phyloP scores from a whole-genome alignment of 2,329 filamentous ascomycete species.

The Beauveria asiatica region DNA sequence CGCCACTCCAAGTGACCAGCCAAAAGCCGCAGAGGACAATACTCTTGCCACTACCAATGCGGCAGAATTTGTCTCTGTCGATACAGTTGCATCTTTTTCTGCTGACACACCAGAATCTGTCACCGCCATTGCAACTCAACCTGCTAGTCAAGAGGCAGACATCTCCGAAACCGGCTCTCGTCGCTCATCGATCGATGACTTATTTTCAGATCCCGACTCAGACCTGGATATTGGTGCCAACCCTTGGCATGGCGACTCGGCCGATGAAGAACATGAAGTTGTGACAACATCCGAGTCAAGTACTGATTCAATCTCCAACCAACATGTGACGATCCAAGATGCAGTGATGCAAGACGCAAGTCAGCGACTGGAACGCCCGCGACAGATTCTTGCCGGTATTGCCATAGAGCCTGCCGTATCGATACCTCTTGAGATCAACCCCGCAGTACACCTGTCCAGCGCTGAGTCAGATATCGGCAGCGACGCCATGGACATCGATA shows the following conservation, averaged over 20 bases:
- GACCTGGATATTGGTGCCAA: neutral
- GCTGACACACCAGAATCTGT: neutral
- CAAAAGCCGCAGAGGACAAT: neutral
- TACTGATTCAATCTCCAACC: neutral
- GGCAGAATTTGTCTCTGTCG: neutral
- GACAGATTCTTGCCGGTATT: neutral
- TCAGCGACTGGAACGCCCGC: neutral
- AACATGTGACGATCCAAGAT: neutral
- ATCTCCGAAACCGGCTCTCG: neutral
- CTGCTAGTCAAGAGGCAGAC: neutral
- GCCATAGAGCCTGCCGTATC: neutral
- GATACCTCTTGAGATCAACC: no score
- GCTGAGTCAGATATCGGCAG: neutral
- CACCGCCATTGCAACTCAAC: neutral
- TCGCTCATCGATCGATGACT: conserved; percentile 1
- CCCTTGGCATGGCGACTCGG: neutral
- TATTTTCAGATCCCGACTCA: neutral
- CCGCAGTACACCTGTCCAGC: neutral
- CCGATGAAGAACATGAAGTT: neutral
- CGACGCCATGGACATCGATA: conserved; percentile 7
- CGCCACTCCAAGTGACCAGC: conserved; percentile 9
- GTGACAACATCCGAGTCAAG: neutral
- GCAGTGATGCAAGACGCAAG: neutral
- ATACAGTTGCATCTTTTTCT: no score
- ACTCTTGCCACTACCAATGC: neutral